Base-by-base conservation (phyloP, 2,329 filamentous ascomycete genomes). In the Colletotrichum nymphaeae region DNA sequence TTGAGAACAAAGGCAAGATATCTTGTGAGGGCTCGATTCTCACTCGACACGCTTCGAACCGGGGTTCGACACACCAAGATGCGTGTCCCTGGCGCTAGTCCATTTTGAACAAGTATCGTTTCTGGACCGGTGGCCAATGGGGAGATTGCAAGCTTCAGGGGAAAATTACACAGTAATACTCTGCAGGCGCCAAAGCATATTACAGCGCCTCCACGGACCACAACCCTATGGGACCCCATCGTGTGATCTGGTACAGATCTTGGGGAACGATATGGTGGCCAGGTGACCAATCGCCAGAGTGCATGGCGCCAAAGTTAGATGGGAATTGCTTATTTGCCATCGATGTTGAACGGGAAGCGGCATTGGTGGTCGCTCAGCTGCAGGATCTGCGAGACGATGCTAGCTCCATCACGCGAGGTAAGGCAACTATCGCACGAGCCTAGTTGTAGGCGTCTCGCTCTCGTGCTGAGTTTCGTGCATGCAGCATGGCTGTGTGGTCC, bases 391-490 rank as follows among this genome's bases (percentile, higher is more conserved):
- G 19, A 28, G n/a, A 37, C 11, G 5, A 52, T 32, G 53, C 24
- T n/a, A 32, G 22, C 42, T 49, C 42, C 19, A 9, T 49, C 42
- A 49, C 42, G 6, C 42, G n/a, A 24, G 26, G 53, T 28, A n/a
- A 30, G 5, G 9, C 14, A 32, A 22, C 22, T 32, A 37, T 28
- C 19, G 16, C 30, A 46, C n/a, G 28, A 14, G 49, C 24, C 35
- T 12, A 22, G 42, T 32, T 30, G 56, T 28, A 22, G 49, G 67
- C 67, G 56, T 63, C 62, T 73, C 71, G 67, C 56, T 63, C 26
- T 57, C 22, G 62, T 37, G 28, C 24, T 26, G 35, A 26, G 56
- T 57, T 57, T 60, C 42, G 46, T 60, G 26, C 8, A 32, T 35
- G 32, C 32, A 35, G 32, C 32, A 35, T 49, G 30, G n/a, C 35